Evolutionary conservation across 2,329 filamentous ascomycete genomes (phyloP).

Genomic region (Fusarium continuum): DNA sequence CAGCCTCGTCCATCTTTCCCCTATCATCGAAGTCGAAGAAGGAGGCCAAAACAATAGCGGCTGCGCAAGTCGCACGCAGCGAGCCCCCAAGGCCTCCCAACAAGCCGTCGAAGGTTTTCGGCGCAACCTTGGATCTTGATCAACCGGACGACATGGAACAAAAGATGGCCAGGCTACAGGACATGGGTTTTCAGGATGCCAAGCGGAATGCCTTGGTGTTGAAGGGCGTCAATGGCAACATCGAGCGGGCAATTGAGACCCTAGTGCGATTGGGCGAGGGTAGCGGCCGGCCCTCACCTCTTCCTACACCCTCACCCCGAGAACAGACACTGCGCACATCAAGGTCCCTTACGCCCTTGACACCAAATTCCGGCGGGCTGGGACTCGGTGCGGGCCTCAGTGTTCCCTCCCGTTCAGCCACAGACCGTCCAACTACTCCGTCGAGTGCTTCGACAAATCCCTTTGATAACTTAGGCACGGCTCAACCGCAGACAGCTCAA

Average conservation of each 20-base stretch:
- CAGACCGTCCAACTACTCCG: constrained; percentile 51
- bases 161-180: constrained; percentile 79
- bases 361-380: constrained; percentile 47
- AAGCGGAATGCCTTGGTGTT: constrained; percentile 83
- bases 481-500: constrained; percentile 69
- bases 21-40: constrained; percentile 69
- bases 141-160: constrained; percentile 70
- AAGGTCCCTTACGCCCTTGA: constrained; percentile 64
- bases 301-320: constrained; percentile 53
- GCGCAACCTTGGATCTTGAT: constrained; percentile 69
- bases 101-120: constrained; percentile 75
- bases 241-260: constrained; percentile 87
- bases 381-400: constrained; percentile 48
- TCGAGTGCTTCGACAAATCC: constrained; percentile 69
- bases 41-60: constrained; percentile 50
- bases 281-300: constrained; percentile 51
- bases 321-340: constrained; percentile 59
- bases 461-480: constrained; percentile 67
- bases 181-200: constrained; percentile 92
- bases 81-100: constrained; percentile 58
- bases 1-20: constrained; percentile 74
- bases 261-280: constrained; percentile 84
- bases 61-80: constrained; percentile 42
- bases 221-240: constrained; percentile 82
- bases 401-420: constrained; percentile 43